Percentiles rank a stretch among this genome's conserved stretches.
Conservation (phyloP, 129 eudicot species). For the Silybum marianum region DNA sequence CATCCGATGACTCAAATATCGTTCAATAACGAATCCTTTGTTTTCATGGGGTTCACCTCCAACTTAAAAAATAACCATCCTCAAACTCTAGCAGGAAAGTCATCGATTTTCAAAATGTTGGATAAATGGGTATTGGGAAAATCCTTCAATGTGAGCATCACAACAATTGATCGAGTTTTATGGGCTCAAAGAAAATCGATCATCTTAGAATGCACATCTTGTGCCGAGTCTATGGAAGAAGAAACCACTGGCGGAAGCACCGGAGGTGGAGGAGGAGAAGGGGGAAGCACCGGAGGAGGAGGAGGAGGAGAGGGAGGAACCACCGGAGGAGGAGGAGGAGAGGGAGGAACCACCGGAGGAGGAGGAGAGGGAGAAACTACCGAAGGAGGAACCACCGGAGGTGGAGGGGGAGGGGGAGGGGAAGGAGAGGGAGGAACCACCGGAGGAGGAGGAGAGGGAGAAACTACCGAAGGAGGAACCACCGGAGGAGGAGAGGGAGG, state of each 20-base stretch:
- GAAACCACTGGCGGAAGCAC: constrained; percentile 24
- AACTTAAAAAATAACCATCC: constrained; percentile 40
- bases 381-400: not conserved
- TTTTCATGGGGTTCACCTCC: constrained; percentile 73
- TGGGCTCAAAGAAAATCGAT: constrained; percentile 36
- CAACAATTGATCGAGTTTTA: constrained; percentile 50
- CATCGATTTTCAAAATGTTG: constrained; percentile 53
- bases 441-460: no score
- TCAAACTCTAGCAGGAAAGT: constrained; percentile 65
- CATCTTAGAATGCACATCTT: constrained; percentile 60
- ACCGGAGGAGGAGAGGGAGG: no score
- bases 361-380: not conserved
- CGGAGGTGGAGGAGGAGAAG: constrained; percentile 18
- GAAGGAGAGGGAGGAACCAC: no score
- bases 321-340: not conserved
- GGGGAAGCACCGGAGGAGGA: not conserved
- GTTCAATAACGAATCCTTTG: constrained; percentile 65
- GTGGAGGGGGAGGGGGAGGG: not conserved
- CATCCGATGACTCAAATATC: constrained; percentile 81
- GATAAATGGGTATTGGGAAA: constrained; percentile 52
- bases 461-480: no score
- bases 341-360: not conserved
- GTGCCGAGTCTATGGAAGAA: constrained; percentile 65
- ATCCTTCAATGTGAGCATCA: constrained; percentile 53
- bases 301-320: constrained; percentile 8